Percentiles rank a stretch among this genome's conserved stretches.
Conservation (phyloP, 306 rosid genomes). For the Nissolia schottii region DNA sequence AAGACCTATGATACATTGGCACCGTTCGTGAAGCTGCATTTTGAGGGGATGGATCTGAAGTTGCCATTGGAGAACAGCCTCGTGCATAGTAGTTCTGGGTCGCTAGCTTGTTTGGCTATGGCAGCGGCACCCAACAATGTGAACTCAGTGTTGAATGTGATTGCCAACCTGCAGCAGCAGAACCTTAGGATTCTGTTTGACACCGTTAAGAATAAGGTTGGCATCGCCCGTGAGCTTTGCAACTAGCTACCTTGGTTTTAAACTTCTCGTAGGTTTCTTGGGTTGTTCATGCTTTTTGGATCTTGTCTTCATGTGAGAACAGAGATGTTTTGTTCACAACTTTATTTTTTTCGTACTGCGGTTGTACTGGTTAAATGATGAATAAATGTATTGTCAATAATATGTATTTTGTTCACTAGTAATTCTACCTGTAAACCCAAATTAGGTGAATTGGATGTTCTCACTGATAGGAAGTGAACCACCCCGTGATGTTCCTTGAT, state of each 20-base stretch:
- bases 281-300: not conserved
- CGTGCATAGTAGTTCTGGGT: conserved; percentile 61
- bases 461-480: too few relatives aligned
- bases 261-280: too few relatives aligned
- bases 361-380: too few relatives aligned
- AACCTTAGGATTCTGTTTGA: not conserved
- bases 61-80: conserved; percentile 65
- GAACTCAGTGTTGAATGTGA: conserved; percentile 19
- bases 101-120: conserved; percentile 71
- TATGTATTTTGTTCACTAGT: too few relatives aligned
- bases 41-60: conserved; percentile 49
- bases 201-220: not conserved
- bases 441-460: too few relatives aligned
- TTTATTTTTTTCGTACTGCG: too few relatives aligned
- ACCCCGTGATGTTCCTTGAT: too few relatives aligned
- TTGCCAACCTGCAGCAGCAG: not conserved
- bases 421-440: too few relatives aligned
- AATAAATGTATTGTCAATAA: too few relatives aligned
- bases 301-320: not conserved
- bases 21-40: conserved; percentile 42
- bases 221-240: not conserved
- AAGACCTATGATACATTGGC: conserved; percentile 33
- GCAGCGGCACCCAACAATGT: conserved; percentile 64
- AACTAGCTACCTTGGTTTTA: not conserved
- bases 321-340: too few relatives aligned